Conservation (phyloP, 2,329 filamentous ascomycete species). For the Fusarium austroafricanum region DNA sequence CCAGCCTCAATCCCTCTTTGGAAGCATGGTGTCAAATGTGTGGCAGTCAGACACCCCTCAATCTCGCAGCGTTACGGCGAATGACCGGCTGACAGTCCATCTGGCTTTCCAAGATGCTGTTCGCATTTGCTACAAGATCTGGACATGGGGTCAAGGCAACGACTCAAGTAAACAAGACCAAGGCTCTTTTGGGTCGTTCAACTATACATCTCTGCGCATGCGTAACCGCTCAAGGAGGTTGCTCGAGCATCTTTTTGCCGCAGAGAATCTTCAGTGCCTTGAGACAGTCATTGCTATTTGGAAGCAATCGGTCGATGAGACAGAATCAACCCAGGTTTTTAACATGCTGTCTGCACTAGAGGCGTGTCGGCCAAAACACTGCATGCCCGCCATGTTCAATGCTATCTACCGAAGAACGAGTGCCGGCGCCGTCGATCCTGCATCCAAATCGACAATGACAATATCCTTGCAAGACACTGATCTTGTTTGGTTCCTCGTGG, state of each 20-base stretch:
- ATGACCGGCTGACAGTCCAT: conserved; percentile 91
- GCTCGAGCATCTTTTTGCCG: conserved; percentile 91
- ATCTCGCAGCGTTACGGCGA: conserved; percentile 85
- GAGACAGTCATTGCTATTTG: conserved; percentile 92
- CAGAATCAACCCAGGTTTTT: conserved; percentile 74
- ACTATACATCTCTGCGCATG: conserved; percentile 90
- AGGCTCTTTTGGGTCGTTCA: conserved; percentile 82
- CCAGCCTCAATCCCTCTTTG: conserved; percentile 88
- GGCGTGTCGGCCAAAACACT: conserved; percentile 89
- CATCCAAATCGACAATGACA: conserved; percentile 87
- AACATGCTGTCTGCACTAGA: conserved; percentile 91
- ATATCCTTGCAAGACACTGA: conserved; percentile 86
- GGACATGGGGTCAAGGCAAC: conserved; percentile 85
- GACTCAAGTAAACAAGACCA: conserved; percentile 71
- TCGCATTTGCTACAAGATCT: conserved; percentile 90
- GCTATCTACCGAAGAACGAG: conserved; percentile 96
- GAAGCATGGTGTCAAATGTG: conserved; percentile 92
- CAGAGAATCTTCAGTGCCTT: conserved; percentile 91
- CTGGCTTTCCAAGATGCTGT: conserved; percentile 98
- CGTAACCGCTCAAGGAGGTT: conserved; percentile 88
- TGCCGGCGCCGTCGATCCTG: conserved; percentile 79
- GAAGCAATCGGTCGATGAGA: conserved; percentile 65
- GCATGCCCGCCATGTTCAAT: conserved; percentile 94
- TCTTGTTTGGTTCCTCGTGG: conserved; percentile 87
- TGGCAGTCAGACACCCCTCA: conserved; percentile 83